phyloP scores from a whole-genome alignment of 768 basidiomycete species.

The Trametes sanguinea region DNA sequence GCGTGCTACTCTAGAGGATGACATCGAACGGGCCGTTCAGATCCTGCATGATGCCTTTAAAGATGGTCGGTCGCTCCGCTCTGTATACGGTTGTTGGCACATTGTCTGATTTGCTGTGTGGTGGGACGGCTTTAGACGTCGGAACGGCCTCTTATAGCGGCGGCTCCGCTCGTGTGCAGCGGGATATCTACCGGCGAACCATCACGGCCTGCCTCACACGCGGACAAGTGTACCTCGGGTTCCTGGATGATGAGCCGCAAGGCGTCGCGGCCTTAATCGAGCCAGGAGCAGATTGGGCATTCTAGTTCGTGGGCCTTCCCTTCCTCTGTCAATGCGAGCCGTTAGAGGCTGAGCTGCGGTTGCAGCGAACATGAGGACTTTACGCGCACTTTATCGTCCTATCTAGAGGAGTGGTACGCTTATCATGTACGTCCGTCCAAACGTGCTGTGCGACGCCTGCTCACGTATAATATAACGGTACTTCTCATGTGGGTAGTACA shows the following conservation, averaged over 20 bases:
- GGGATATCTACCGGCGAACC: slow-evolving; percentile 13
- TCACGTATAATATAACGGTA: no score
- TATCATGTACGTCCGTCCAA: slow-evolving; percentile 15
- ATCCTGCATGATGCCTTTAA: slow-evolving; percentile 23
- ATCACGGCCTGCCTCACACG: slow-evolving; percentile 9
- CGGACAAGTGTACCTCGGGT: slow-evolving; percentile 13
- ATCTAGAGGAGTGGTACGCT: slow-evolving; percentile 20
- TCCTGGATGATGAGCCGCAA: slow-evolving; percentile 11
- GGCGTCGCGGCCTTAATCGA: slow-evolving; percentile 14
- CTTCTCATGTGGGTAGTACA: slow-evolving; percentile 5
- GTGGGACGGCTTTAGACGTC: slow-evolving; percentile 7
- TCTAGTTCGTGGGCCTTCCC: slow-evolving; percentile 14
- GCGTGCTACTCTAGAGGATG: slow-evolving; percentile 20
- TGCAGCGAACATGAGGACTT: slow-evolving; percentile 17
- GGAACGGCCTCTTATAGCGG: slow-evolving; percentile 18
- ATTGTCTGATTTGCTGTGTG: background rate
- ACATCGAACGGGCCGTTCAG: slow-evolving; percentile 23
- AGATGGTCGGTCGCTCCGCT: slow-evolving; percentile 19
- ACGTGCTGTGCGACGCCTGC: no score
- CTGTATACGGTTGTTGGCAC: background rate
- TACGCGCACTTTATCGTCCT: slow-evolving; percentile 14
- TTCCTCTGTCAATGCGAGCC: background rate
- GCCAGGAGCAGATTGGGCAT: slow-evolving; percentile 22
- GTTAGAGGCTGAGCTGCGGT: background rate
- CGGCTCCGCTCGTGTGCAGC: slow-evolving; percentile 12